Conservation (phyloP, 805 yeast genomes). For the Wickerhamomyces sydowiorum region DNA sequence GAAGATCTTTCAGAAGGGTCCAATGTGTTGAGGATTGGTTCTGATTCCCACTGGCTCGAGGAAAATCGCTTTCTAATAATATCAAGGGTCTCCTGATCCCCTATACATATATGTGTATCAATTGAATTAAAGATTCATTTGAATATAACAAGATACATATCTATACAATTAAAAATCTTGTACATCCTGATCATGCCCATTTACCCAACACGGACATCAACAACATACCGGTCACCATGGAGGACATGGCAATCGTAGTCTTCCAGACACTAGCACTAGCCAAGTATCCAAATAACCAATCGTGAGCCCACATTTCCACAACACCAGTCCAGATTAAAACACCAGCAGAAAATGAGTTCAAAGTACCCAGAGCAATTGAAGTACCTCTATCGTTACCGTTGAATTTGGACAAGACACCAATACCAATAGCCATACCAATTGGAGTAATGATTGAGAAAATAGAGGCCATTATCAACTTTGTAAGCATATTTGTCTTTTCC, state of each 20-base stretch:
- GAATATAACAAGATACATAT: no score
- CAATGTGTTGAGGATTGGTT: no score
- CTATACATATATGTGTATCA: no score
- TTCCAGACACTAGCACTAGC: constrained; percentile 43
- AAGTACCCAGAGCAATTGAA: constrained; percentile 58
- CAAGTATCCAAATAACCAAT: constrained; percentile 51
- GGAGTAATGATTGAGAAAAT: constrained; percentile 59
- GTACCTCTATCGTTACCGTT: constrained; percentile 52
- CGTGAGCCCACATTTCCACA: constrained; percentile 73
- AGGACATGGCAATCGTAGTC: constrained; percentile 39
- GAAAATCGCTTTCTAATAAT: no score
- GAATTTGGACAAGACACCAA: constrained; percentile 59
- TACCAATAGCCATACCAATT: constrained; percentile 68
- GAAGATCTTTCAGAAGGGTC: no score
- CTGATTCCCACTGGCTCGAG: no score
- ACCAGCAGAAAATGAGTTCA: constrained; percentile 72
- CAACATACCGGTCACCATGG: constrained; percentile 56
- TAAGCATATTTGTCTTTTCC: constrained; percentile 24
- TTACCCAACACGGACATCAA: constrained; percentile 68
- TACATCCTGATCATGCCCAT: constrained; percentile 63
- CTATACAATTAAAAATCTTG: no score
- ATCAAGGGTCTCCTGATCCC: no score
- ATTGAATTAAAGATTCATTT: no score
- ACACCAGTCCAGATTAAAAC: constrained; percentile 68
- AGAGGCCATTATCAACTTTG: constrained; percentile 48